Conservation (phyloP, 2,329 filamentous ascomycete genomes). For the Orbilia brochopaga region DNA sequence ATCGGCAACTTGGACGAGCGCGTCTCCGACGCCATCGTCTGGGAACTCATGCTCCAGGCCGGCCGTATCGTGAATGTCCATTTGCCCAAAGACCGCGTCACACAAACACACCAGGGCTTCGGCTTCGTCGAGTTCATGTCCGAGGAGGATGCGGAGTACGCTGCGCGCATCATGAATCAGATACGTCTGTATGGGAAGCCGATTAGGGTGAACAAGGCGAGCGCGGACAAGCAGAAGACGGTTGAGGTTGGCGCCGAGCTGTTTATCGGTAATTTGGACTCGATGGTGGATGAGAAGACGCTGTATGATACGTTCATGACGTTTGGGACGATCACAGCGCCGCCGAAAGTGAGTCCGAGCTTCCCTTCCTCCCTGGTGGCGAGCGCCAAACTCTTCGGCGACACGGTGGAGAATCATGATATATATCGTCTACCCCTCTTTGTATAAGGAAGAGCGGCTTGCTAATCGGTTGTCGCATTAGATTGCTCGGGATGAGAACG, state of each 20-base stretch:
- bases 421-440: too few species aligned
- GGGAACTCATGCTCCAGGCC: slow-evolving; percentile 98
- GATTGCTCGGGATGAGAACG: slow-evolving; percentile 82
- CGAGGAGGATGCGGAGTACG: slow-evolving; percentile 95
- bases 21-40: slow-evolving; percentile 84
- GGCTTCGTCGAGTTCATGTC: slow-evolving; percentile 98
- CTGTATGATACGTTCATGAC: slow-evolving; percentile 94
- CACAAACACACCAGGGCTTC: slow-evolving; percentile 94
- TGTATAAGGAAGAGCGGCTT: too few species aligned
- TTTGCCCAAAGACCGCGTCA: slow-evolving; percentile 96
- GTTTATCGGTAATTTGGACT: slow-evolving; percentile 93
- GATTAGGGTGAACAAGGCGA: slow-evolving; percentile 92
- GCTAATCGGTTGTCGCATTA: slow-evolving; percentile 52
- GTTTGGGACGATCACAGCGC: slow-evolving; percentile 81
- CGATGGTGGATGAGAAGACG: slow-evolving; percentile 92
- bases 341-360: slow-evolving; percentile 77
- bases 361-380: not conserved
- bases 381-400: too few species aligned
- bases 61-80: slow-evolving; percentile 98
- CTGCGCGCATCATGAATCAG: slow-evolving; percentile 94
- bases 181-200: slow-evolving; percentile 92
- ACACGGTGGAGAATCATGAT: too few species aligned
- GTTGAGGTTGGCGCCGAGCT: slow-evolving; percentile 95
- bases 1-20: slow-evolving; percentile 98
- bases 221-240: slow-evolving; percentile 90